Base-by-base conservation (phyloP, 1,139 yeast genomes). In the Geotrichum histeridarum region DNA sequence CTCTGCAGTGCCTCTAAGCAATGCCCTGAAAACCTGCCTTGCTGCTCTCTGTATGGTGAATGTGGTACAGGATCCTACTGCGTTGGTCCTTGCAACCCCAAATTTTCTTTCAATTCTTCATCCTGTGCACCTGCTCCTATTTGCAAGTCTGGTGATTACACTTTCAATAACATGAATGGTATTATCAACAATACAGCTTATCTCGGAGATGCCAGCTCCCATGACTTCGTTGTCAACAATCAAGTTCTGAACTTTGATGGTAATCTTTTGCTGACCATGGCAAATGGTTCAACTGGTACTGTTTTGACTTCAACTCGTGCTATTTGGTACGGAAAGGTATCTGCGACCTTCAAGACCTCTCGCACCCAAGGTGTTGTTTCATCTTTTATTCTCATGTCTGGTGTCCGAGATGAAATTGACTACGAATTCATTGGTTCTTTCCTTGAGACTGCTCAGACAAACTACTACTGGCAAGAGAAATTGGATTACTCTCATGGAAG, bases 321-420 rank as follows among this genome's bases (percentile, higher is more conserved):
- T 69, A 72, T 90, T 53, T 90, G 96, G 96, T 90, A 86, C 69
- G 97, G 97, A 54, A 86, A 83, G 66, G 78, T 88, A 37, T 72
- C 82, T 42, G 84, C 87, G 44, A 79, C 76, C 35, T 64, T 89
- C 62, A 87, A 84, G 71, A 76, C 94, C 1, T 85, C 96, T 0
- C 87, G 81, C 65, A 81, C 80, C 52, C 75, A 72, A 35, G 97
- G 97, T 74, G 96, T 91, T 50, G 80, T 91, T 59, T 79, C 94
- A 17, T 93, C 96, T n/a, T 82, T 84, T 63, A 88, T 90, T 57
- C 71, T 88, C 57, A 86, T 82, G 73, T 86, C 95, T 1, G 89
- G 87, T 64, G 88, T 86, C 44, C 83, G 85, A 71, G 97, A 90
- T 74, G 97, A 91, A 77, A 79, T 90, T 64, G 97, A 90, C 78